These are phyloP conservation scores for Rubroboletus satanas DNA, from an alignment of 768 basidiomycete species.

Conservation along the genomic window DNA sequence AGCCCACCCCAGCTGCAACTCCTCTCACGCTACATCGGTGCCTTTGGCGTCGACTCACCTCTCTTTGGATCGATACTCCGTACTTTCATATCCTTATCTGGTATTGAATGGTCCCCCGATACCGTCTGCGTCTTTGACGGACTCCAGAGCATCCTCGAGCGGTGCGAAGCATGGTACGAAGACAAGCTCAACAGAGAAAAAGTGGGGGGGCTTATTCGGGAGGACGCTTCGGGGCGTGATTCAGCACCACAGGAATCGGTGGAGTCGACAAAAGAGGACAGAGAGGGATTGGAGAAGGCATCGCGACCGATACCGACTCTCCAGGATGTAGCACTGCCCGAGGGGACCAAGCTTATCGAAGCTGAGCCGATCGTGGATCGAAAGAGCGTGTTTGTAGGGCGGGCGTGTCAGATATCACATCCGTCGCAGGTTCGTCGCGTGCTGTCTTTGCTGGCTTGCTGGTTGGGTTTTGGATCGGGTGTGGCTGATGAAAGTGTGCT, in stretches of 20 bases:
- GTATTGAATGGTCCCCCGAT: constrained; percentile 73
- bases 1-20: constrained; percentile 81
- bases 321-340: constrained; percentile 39
- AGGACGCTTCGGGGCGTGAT: constrained; percentile 40
- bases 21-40: constrained; percentile 77
- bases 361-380: constrained; percentile 83
- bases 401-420: constrained; percentile 76
- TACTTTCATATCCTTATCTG: constrained; percentile 74
- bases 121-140: constrained; percentile 86
- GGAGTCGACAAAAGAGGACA: constrained; percentile 3
- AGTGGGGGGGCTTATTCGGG: constrained; percentile 52
- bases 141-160: constrained; percentile 68
- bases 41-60: constrained; percentile 66
- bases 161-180: constrained; percentile 66
- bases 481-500: background rate
- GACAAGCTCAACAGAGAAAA: constrained; percentile 57
- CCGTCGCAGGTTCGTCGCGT: constrained; percentile 58
- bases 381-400: constrained; percentile 81
- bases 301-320: background rate
- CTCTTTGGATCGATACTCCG: constrained; percentile 77
- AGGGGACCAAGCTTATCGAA: constrained; percentile 61
- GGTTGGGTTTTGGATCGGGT: background rate
- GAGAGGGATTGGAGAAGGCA: background rate
- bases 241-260: constrained; percentile 5
- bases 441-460: background rate